Percentiles rank a stretch among this genome's conserved stretches.
These are phyloP conservation scores for Cyclotella kingstonii DNA, from an alignment of 108 stramenopile species.

Conservation along the genomic window DNA sequence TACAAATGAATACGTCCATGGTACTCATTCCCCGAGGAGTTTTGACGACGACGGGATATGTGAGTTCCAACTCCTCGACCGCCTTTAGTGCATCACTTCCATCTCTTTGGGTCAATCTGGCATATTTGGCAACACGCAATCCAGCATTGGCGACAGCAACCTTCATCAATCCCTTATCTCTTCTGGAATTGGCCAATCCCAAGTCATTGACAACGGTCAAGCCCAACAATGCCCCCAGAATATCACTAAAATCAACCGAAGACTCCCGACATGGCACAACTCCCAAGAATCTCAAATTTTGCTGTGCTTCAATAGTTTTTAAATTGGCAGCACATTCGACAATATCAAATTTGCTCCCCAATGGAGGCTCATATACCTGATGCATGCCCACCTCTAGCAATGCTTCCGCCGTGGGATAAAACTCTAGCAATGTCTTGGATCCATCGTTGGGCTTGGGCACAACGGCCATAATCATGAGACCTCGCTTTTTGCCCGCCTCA, in stretches of 20 bases:
- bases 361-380: constrained; percentile 58
- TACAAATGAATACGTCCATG: constrained; percentile 58
- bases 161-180: constrained; percentile 70
- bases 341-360: constrained; percentile 49
- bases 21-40: constrained; percentile 58
- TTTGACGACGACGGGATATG: constrained; percentile 58
- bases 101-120: constrained; percentile 44
- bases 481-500: constrained; percentile 47
- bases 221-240: constrained; percentile 48
- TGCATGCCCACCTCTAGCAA: constrained; percentile 52
- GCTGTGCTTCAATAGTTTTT: constrained; percentile 58
- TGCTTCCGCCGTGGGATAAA: constrained; percentile 52
- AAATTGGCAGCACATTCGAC: constrained; percentile 57
- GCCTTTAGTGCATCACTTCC: constrained; percentile 42
- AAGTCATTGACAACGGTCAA: constrained; percentile 51
- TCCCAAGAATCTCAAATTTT: constrained; percentile 53
- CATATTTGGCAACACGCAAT: constrained; percentile 58
- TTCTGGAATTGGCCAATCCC: constrained; percentile 48
- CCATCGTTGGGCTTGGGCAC: constrained; percentile 52
- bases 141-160: constrained; percentile 57
- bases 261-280: constrained; percentile 52
- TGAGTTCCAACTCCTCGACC: constrained; percentile 49
- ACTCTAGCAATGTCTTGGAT: constrained; percentile 26
- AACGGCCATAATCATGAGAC: constrained; percentile 57
- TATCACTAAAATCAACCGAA: constrained; percentile 51